phyloP scores from a whole-genome alignment of 768 basidiomycete species.

The Russula virescens region DNA sequence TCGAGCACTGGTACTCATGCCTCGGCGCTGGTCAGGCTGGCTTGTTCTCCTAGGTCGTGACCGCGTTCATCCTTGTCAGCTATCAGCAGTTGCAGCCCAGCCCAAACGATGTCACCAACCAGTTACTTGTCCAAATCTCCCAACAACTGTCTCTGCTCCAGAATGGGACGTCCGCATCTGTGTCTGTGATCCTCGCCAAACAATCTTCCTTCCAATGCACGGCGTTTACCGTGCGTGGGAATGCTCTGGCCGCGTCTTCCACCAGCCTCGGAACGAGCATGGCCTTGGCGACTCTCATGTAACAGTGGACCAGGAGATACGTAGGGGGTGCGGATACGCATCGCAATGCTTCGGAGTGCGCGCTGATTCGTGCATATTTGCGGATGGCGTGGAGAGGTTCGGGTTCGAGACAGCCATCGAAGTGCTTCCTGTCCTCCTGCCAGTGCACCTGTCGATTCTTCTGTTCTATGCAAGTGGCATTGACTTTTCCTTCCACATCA shows the following conservation, averaged over 20 bases:
- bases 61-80: too few relatives aligned
- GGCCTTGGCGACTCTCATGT: slow-evolving; percentile 20
- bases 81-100: too few relatives aligned
- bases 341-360: slow-evolving; percentile 10
- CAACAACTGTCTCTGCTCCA: too few relatives aligned
- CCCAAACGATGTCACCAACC: too few relatives aligned
- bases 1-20: too few relatives aligned
- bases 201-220: too few relatives aligned
- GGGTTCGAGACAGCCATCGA: slow-evolving; percentile 17
- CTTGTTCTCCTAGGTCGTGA: too few relatives aligned
- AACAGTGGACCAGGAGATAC: slow-evolving; percentile 22
- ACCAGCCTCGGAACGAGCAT: slow-evolving; percentile 14
- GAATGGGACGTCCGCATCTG: too few relatives aligned
- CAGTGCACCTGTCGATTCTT: slow-evolving; percentile 19
- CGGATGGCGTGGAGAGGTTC: slow-evolving; percentile 13
- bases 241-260: slow-evolving; percentile 17
- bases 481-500: slow-evolving; percentile 18
- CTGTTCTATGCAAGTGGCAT: slow-evolving; percentile 18
- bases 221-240: too few relatives aligned
- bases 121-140: too few relatives aligned
- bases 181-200: too few relatives aligned
- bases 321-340: slow-evolving; percentile 13
- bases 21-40: too few relatives aligned
- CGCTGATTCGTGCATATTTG: slow-evolving; percentile 18
- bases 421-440: slow-evolving; percentile 16